phyloP scores from a whole-genome alignment of 495 filamentous ascomycete species.

The Hypomontagnella submonticulosa region DNA sequence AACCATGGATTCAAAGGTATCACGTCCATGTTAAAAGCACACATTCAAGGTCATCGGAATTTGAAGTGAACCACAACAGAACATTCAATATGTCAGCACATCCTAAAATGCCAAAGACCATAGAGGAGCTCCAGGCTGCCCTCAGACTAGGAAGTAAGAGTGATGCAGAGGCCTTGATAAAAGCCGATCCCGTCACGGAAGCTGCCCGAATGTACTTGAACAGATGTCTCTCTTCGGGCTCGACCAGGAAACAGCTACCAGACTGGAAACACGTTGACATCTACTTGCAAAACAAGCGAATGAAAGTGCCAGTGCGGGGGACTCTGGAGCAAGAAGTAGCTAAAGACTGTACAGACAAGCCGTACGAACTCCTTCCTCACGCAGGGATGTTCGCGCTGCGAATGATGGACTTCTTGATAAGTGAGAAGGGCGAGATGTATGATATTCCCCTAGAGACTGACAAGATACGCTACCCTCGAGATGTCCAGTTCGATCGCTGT shows the following conservation, averaged over 20 bases:
- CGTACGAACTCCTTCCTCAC: conserved; percentile 24
- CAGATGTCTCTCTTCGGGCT: conserved; percentile 23
- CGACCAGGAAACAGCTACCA: conserved; percentile 1
- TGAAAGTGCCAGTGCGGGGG: no score
- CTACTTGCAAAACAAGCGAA: no score
- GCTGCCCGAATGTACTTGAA: conserved; percentile 29
- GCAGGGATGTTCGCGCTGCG: conserved; percentile 23
- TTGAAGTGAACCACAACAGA: background rate
- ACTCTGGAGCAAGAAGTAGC: conserved; percentile 4
- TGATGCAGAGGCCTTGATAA: conserved; percentile 18
- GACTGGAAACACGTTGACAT: conserved; percentile 19
- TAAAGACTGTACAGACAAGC: conserved; percentile 9
- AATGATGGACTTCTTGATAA: conserved; percentile 23
- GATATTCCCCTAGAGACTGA: conserved; percentile 5
- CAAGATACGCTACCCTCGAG: background rate
- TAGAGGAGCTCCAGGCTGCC: conserved; percentile 11
- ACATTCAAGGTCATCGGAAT: background rate
- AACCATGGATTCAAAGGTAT: no score
- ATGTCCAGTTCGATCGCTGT: conserved; percentile 21
- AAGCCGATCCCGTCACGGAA: conserved; percentile 16
- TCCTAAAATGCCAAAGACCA: conserved; percentile 6
- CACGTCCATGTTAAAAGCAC: no score
- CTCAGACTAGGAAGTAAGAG: conserved; percentile 6
- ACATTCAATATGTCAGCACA: conserved; percentile 15
- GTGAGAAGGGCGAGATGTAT: conserved; percentile 1